Conservation (phyloP, 345 rosid genomes). For the Schrenkiella parvula region DNA sequence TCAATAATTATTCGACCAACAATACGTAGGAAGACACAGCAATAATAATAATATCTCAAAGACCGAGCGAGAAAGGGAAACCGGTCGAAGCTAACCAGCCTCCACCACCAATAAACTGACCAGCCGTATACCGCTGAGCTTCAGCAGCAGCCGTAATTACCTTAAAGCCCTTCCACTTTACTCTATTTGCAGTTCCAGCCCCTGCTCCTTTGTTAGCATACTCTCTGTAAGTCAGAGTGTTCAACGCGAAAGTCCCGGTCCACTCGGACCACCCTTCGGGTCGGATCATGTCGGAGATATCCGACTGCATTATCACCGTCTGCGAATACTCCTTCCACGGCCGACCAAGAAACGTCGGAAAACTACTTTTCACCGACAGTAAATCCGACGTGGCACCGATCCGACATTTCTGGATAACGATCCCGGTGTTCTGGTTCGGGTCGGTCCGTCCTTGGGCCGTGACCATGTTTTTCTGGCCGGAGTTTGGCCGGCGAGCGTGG, state of each 20-base stretch:
- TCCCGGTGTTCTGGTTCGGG: constrained; percentile 91
- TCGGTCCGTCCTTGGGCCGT: constrained; percentile 90
- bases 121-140: constrained; percentile 54
- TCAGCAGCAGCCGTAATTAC: constrained; percentile 54
- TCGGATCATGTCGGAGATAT: constrained; percentile 56
- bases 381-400: constrained; percentile 81
- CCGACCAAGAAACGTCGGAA: constrained; percentile 78
- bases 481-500: constrained; percentile 73
- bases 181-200: constrained; percentile 65
- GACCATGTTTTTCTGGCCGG: constrained; percentile 95
- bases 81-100: constrained; percentile 72
- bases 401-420: constrained; percentile 77
- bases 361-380: constrained; percentile 38
- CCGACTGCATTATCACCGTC: constrained; percentile 79
- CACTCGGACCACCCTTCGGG: constrained; percentile 83
- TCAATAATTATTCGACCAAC: neutral
- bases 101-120: constrained; percentile 56
- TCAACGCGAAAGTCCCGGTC: constrained; percentile 61
- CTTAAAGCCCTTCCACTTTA: constrained; percentile 63
- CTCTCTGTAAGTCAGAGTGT: constrained; percentile 69
- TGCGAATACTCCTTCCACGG: constrained; percentile 94
- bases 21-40: neutral
- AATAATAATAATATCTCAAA: constrained; percentile 25
- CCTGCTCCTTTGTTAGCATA: constrained; percentile 69
- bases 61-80: constrained; percentile 71